phyloP scores from a whole-genome alignment of 192 early-diverging fungal species.

The Helicostylum pulchrum region DNA sequence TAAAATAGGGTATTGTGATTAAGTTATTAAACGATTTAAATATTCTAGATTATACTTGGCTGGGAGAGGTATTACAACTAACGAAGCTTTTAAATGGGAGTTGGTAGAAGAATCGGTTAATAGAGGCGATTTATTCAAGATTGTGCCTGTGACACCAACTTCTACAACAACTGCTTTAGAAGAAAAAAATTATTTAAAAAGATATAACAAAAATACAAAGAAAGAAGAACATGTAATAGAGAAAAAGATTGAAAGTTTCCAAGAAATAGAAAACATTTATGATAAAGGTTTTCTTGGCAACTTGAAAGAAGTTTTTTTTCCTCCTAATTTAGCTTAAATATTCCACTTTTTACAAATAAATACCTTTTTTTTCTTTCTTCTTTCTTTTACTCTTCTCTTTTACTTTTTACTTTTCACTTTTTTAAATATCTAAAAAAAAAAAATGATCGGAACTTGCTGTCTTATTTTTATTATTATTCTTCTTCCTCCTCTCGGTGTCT shows the following conservation, averaged over 20 bases:
- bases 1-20: neutral
- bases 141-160: neutral
- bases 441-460: slow-evolving; percentile 33
- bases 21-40: neutral
- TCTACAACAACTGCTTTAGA: neutral
- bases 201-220: neutral
- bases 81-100: slow-evolving; percentile 58
- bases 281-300: slow-evolving; percentile 35
- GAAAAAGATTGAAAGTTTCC: slow-evolving; percentile 21
- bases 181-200: slow-evolving; percentile 10
- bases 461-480: slow-evolving; percentile 34
- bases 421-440: slow-evolving; percentile 4
- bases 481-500: slow-evolving; percentile 52
- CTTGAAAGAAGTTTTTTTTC: slow-evolving; percentile 30
- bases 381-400: slow-evolving; percentile 1
- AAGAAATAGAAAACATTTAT: slow-evolving; percentile 38
- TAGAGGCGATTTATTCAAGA: slow-evolving; percentile 35
- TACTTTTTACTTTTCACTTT: neutral
- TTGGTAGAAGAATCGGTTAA: slow-evolving; percentile 47
- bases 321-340: slow-evolving; percentile 7
- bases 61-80: slow-evolving; percentile 46
- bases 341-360: neutral
- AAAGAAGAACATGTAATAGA: neutral
- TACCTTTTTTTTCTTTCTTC: slow-evolving; percentile 1
- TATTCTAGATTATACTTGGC: slow-evolving; percentile 40